Percentiles rank a stretch among this genome's conserved stretches.
Evolutionary conservation across 345 rosid genomes (phyloP).

Genomic region (Raphanus raphanistrum): DNA sequence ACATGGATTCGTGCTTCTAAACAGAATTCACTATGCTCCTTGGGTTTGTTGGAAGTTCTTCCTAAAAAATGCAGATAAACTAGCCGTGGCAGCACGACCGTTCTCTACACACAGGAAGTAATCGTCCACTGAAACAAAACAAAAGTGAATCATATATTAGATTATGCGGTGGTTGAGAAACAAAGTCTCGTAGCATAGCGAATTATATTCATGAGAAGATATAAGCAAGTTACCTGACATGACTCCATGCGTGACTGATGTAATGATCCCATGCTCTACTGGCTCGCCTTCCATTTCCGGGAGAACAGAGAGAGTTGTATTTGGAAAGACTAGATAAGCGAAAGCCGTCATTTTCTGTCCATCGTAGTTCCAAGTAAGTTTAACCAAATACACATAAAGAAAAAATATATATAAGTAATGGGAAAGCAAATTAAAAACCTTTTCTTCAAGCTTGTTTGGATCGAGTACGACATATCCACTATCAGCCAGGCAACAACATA

Average conservation of each 20-base stretch:
- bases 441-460: slow-evolving; percentile 85
- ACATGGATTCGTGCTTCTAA: not conserved
- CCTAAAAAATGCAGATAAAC: slow-evolving; percentile 75
- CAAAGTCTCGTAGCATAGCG: not conserved
- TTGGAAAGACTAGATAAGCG: slow-evolving; percentile 81
- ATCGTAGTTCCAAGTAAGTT: slow-evolving; percentile 17
- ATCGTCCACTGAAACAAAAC: slow-evolving; percentile 59
- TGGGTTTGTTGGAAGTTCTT: slow-evolving; percentile 65
- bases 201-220: not conserved
- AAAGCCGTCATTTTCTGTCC: slow-evolving; percentile 80
- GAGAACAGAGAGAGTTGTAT: slow-evolving; percentile 60
- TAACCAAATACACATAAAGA: not conserved
- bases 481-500: slow-evolving; percentile 78
- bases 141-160: not conserved
- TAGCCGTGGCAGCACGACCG: slow-evolving; percentile 67
- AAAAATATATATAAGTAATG: not conserved
- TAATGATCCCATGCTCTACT: slow-evolving; percentile 68
- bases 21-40: too few species aligned
- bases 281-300: slow-evolving; percentile 60
- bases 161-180: not conserved
- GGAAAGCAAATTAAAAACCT: slow-evolving; percentile 55
- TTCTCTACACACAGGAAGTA: slow-evolving; percentile 67
- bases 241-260: slow-evolving; percentile 74
- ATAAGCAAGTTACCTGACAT: slow-evolving; percentile 63
- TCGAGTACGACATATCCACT: slow-evolving; percentile 65